Base-by-base conservation (phyloP, 176 grass and related monocot species). In the Ananas comosus region DNA sequence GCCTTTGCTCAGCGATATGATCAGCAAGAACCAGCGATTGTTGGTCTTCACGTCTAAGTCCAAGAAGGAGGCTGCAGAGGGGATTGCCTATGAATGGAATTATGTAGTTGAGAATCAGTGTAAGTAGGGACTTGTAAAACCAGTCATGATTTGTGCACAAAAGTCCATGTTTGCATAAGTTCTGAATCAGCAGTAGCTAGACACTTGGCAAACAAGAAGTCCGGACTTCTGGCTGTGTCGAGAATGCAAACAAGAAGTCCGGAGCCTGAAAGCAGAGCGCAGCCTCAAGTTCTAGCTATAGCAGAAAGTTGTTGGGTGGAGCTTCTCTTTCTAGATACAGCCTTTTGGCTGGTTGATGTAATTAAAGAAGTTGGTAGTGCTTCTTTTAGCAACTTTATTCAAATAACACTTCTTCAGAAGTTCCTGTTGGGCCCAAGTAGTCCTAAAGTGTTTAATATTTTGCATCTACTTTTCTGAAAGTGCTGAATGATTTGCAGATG, bases 21-120 rank as follows among this genome's bases (percentile, higher is more conserved):
- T 92, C 76, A 63, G 49, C 5, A 51, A 80, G 10, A 75, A 82
- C 51, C 69, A 83, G 12, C 86, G 89, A 3, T 79, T 97, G 16
- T 2, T 92, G 33, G 84, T 97, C 1, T 97, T 97, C 86, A 90
- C 89, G 25, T 92, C 86, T 42, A 85, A 83, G 83, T 57, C 67
- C 11, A 76, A 86, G 4, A 92, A 89, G 72, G 70, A 90, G 50
- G 49, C 19, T 16, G 72, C 65, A 10, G 93, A 97, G 42, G 77
- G 77, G 2, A 63, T 83, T 3, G 71, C 92, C 0, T 83, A 87
- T 50, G 61, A 79, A 69, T 96, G 93, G 89, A 76, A 77, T 53
- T 90, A 90, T 11, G 89, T 97, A 13, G 71, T 90, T 10, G 89
- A 92, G 52, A 88, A 74, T 7, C 87, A 97, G 73, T 92, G 88